Evolutionary conservation across 2,329 filamentous ascomycete species (phyloP).

Genomic region (Cryphonectria naterciae): DNA sequence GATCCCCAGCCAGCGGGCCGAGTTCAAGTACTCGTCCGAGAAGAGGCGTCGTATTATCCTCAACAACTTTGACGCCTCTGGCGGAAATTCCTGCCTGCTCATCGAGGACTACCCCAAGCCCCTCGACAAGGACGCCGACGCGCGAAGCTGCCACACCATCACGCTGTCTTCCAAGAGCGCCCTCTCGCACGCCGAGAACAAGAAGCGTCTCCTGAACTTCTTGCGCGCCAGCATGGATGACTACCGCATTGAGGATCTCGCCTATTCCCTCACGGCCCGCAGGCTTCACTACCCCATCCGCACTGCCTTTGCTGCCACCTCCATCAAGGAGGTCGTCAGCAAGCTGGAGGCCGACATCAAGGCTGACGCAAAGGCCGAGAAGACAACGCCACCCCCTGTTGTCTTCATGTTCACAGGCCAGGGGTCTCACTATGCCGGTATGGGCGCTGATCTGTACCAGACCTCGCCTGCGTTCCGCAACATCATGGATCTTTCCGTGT

Average conservation of each 20-base stretch:
- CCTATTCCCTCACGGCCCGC: constrained; percentile 68
- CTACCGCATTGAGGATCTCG: constrained; percentile 54
- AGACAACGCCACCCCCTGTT: constrained; percentile 42
- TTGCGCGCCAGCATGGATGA: constrained; percentile 48
- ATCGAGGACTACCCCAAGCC: constrained; percentile 57
- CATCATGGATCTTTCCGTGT: constrained; percentile 58
- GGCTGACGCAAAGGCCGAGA: constrained; percentile 43
- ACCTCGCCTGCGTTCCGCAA: constrained; percentile 47
- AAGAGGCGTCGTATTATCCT: constrained; percentile 49
- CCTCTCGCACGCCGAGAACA: constrained; percentile 56
- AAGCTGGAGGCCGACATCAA: constrained; percentile 38
- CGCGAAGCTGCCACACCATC: constrained; percentile 56
- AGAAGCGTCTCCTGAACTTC: constrained; percentile 48
- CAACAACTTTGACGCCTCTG: constrained; percentile 69
- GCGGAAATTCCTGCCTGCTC: constrained; percentile 66
- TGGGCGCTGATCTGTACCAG: constrained; percentile 48
- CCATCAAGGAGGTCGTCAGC: constrained; percentile 42
- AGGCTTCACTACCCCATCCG: constrained; percentile 57
- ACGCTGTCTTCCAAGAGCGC: constrained; percentile 53
- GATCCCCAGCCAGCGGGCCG: constrained; percentile 52
- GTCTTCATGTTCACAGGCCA: constrained; percentile 55
- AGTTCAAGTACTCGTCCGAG: constrained; percentile 47
- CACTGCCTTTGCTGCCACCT: constrained; percentile 46
- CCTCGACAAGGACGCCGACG: constrained; percentile 42
- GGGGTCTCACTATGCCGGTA: constrained; percentile 49